Base-by-base conservation (phyloP, 495 filamentous ascomycete genomes). In the Xylaria castorea region DNA sequence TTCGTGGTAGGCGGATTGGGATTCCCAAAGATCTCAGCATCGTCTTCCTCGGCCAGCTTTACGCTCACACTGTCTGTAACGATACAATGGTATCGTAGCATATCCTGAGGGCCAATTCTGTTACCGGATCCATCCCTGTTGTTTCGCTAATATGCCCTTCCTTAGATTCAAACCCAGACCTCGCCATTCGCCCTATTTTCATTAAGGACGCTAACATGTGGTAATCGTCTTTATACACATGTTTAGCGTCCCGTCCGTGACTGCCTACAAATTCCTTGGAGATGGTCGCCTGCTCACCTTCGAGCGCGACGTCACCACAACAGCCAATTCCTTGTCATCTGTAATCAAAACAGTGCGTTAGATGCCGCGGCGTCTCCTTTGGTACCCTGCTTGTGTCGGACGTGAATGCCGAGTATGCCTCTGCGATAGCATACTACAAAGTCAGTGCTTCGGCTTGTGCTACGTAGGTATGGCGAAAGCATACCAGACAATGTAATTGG, bases 261-360 rank as follows among this genome's bases (percentile, higher is more conserved):
- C 80, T 83, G 0, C 82, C 83, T 18, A 75, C 77, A 64, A 81
- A 78, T 12, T 78, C 81, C 25, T 76, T 75, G 3, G 83, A 81
- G 71, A 85, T 85, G 0, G 81, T 82, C 2, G 83, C 83, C 68
- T 86, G 80, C 66, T 83, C 73, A 11, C 83, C 84, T 73, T 85
- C 85, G 11, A 86, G 74, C 0, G 82, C 80, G 62, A 83, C 74
- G 63, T 87, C 85, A 3, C 80, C 83, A 22, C 75, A 75, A 74
- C 85, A 86, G 81, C 85, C 81, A 74, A 87, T 85, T 60, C 79
- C 79, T 75, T 86, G 85, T 18, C 85, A 78, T 64, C 86, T 63
- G 63, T 86, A 87, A 36, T 85, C 83, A 67, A 87, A 83, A 76
- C 85, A 87, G 65, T 87, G 85, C 55, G 70, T 78, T 30, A 85